These are phyloP conservation scores for Phoenix dactylifera DNA, from an alignment of 176 grass and related monocot species.

Conservation along the genomic window DNA sequence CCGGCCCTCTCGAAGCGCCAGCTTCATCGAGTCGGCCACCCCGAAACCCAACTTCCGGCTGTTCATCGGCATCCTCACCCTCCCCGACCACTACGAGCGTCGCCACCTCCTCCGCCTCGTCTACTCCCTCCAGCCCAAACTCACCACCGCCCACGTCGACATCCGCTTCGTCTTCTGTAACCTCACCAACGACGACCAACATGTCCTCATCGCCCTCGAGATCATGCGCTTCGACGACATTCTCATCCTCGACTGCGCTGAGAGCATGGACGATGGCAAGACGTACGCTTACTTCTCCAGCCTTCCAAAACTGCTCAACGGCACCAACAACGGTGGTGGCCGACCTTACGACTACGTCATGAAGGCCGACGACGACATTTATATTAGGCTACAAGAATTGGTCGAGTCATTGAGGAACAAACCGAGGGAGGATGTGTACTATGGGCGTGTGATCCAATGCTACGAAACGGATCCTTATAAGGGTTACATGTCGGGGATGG, in stretches of 20 bases:
- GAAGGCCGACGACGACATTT: slow-evolving; percentile 89
- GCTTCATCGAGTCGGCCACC: too few relatives aligned
- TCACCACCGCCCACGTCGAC: too few relatives aligned
- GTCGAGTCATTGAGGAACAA: slow-evolving; percentile 27
- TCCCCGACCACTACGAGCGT: slow-evolving; percentile 28
- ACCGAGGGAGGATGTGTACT: slow-evolving; percentile 59
- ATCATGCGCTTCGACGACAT: slow-evolving; percentile 44
- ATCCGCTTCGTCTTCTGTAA: neutral
- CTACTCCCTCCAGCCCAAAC: too few relatives aligned
- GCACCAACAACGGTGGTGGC: neutral
- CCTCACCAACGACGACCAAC: slow-evolving; percentile 28
- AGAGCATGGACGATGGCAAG: slow-evolving; percentile 30
- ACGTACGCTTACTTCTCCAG: slow-evolving; percentile 57
- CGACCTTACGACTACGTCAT: slow-evolving; percentile 64
- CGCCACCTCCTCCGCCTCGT: too few relatives aligned
- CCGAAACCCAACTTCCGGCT: slow-evolving; percentile 11
- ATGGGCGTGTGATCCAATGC: slow-evolving; percentile 48
- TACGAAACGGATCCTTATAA: slow-evolving; percentile 7
- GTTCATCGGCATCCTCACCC: slow-evolving; percentile 48
- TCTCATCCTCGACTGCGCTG: slow-evolving; percentile 44
- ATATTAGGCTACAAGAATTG: slow-evolving; percentile 48
- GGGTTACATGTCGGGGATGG: slow-evolving; percentile 77
- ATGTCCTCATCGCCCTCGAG: slow-evolving; percentile 47
- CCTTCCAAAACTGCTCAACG: slow-evolving; percentile 26
- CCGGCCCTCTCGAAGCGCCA: too few relatives aligned